phyloP scores from a whole-genome alignment of 2,329 filamentous ascomycete species.

The Fusarium siculi region DNA sequence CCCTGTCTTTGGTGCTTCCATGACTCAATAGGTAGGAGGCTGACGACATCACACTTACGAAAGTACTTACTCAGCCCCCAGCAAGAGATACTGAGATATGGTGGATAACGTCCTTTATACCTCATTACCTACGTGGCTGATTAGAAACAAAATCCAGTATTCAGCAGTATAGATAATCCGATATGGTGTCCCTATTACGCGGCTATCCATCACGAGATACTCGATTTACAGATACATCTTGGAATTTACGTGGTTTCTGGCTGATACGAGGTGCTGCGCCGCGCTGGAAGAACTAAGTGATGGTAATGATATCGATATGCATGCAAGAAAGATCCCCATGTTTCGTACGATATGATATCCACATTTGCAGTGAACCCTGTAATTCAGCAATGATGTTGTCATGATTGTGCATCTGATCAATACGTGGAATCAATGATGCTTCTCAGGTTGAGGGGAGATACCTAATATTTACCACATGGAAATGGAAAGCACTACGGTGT shows the following conservation, averaged over 20 bases:
- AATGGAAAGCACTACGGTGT: background rate
- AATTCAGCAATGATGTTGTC: background rate
- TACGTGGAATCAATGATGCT: background rate
- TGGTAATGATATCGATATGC: background rate
- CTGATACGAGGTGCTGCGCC: slow-evolving; percentile 28
- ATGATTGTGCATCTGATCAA: background rate
- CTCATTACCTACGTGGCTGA: background rate
- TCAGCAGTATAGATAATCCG: background rate
- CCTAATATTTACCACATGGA: background rate
- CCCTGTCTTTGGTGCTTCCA: background rate
- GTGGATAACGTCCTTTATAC: background rate
- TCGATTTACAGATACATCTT: background rate
- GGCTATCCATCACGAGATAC: slow-evolving; percentile 1
- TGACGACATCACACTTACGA: background rate
- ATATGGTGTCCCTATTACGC: slow-evolving; percentile 1
- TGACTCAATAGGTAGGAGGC: background rate
- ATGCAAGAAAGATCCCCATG: background rate
- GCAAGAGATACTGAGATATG: background rate
- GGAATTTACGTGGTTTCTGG: background rate
- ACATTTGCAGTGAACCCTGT: background rate
- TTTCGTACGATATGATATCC: background rate
- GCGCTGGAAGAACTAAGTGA: slow-evolving; percentile 1
- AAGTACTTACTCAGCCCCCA: background rate
- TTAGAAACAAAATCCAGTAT: background rate
- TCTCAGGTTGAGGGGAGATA: background rate